Evolutionary conservation across 1,139 yeast species (phyloP).

Genomic region (Hemisphaericaspora xylofermentans): DNA sequence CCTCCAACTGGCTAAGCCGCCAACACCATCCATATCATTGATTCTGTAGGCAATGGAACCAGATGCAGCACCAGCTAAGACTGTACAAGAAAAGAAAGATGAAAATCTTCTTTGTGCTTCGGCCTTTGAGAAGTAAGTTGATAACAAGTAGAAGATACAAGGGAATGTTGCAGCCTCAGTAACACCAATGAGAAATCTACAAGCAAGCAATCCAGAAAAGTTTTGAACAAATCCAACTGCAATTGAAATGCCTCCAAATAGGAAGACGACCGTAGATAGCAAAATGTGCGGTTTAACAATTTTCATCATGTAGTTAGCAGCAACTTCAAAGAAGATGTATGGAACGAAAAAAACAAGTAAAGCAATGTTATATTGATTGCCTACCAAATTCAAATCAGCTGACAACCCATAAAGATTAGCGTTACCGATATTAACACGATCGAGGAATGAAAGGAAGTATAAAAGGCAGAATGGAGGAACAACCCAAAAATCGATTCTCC

Average conservation of each 20-base stretch:
- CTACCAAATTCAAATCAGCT: conserved; percentile 48
- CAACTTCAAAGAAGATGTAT: conserved; percentile 63
- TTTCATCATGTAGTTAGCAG: conserved; percentile 64
- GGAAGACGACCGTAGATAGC: conserved; percentile 54
- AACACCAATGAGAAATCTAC: conserved; percentile 62
- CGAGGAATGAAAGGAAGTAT: conserved; percentile 67
- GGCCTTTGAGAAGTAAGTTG: conserved; percentile 54
- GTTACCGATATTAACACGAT: conserved; percentile 72
- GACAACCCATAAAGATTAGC: conserved; percentile 68
- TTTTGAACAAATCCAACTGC: conserved; percentile 64
- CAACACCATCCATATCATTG: conserved; percentile 35
- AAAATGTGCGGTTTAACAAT: conserved; percentile 63
- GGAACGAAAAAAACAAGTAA: conserved; percentile 72
- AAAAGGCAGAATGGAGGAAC: conserved; percentile 70
- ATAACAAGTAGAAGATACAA: conserved; percentile 64
- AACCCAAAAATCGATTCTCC: conserved; percentile 63
- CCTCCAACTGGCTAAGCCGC: conserved; percentile 56
- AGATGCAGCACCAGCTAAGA: conserved; percentile 43
- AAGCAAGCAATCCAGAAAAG: conserved; percentile 57
- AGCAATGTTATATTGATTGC: conserved; percentile 62
- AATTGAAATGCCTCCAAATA: conserved; percentile 61
- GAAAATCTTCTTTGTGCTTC: conserved; percentile 72
- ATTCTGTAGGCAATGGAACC: conserved; percentile 46
- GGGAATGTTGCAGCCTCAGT: conserved; percentile 73
- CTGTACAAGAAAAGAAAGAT: conserved; percentile 54